phyloP scores from a whole-genome alignment of 495 filamentous ascomycete species.

The Aspergillus hancockii region DNA sequence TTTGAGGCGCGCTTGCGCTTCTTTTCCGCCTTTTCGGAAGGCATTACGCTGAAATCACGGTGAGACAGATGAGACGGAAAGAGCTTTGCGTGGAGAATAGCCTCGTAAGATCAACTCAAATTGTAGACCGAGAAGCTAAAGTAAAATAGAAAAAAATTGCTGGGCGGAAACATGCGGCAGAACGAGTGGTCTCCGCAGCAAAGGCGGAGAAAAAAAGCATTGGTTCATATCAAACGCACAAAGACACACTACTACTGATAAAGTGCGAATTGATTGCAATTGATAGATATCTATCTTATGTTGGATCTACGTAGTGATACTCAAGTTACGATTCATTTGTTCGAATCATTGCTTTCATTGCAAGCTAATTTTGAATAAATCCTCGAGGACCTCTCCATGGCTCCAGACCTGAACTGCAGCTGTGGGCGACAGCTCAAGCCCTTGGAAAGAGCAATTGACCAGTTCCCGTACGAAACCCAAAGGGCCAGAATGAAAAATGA shows the following conservation, averaged over 20 bases:
- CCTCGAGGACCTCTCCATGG: constrained; percentile 44
- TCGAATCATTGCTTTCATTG: constrained; percentile 3
- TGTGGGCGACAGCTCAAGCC: constrained; percentile 14
- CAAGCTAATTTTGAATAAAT: constrained; percentile 36
- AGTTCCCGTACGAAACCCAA: constrained; percentile 36
- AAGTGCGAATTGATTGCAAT: not conserved
- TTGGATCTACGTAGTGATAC: not conserved
- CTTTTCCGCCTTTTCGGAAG: constrained; percentile 56
- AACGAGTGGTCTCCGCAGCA: constrained; percentile 4
- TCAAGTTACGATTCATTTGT: not conserved
- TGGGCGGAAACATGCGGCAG: constrained; percentile 15
- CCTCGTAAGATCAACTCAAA: not conserved
- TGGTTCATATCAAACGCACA: not conserved
- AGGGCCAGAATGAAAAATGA: constrained; percentile 22
- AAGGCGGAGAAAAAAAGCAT: constrained; percentile 20
- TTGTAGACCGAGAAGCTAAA: not conserved
- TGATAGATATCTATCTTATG: not conserved
- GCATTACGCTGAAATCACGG: constrained; percentile 42
- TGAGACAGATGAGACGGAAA: not conserved
- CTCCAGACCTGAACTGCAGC: constrained; percentile 23
- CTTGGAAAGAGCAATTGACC: constrained; percentile 41
- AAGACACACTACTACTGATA: not conserved
- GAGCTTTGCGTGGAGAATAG: not conserved
- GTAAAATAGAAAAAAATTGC: constrained; percentile 28
- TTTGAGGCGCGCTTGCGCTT: constrained; percentile 73